Evolutionary conservation across 2,329 filamentous ascomycete genomes (phyloP), one percentile per base, ranked within the genome.

Genomic region (Coleophoma eucalyptorum): DNA sequence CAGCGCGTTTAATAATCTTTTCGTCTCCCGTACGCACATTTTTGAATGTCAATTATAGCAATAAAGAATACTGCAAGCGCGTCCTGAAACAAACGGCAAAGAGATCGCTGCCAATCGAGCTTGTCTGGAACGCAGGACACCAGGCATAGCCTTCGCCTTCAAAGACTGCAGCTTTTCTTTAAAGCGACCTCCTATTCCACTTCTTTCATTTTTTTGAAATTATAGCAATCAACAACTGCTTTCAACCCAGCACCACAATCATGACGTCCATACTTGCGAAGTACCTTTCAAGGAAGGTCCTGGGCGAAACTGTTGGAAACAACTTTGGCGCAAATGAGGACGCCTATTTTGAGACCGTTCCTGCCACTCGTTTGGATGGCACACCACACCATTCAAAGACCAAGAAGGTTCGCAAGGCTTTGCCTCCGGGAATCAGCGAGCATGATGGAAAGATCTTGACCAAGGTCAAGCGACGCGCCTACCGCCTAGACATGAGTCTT

Each of bases 331-430:
- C 26, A 26, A 72, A 72, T 58, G 78, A 78, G 89, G 92, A 97
- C 66, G 91, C 92, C 5, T 96, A 91, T 72, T 96, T 92, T 62
- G 90, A 96, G 67, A 78, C 84, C 59, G 84, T 96, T 34, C 84
- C 86, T 19, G 86, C 92, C 40, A 89, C 87, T 8, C 80, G 83
- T 55, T 74, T 88, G 40, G 72, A 83, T 57, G 83, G 84, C 52
- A 81, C 76, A 49, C 83, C 84, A 21, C 79, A 68, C 3, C 54
- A 69, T 34, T 84, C 82, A 62, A 95, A 91, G 67, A 77, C 79
- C 51, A 93, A 90, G 75, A 96, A 89, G 69, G 81, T 86, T 65
- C 90, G 88, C 73, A 96, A 95, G 72, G 88, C 90, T 19, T 75
- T 92, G 34, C 92, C 92, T 0, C 81, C 83, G 21, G 93, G 93